phyloP scores from a whole-genome alignment of 345 rosid species.

The Brassica nigra region DNA sequence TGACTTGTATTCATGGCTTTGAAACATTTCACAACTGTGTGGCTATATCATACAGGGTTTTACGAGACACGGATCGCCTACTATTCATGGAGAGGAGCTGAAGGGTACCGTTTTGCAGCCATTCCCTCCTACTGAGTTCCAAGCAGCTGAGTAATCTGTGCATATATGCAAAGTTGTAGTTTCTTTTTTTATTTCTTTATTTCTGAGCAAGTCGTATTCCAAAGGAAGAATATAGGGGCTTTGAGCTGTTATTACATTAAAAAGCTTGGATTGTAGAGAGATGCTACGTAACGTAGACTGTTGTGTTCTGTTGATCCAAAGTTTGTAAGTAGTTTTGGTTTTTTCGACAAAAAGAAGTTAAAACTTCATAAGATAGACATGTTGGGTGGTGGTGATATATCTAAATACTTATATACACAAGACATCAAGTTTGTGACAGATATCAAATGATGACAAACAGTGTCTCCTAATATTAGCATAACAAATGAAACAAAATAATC shows the following conservation, averaged over 20 bases:
- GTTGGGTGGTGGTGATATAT: background rate
- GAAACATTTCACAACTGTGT: slow-evolving; percentile 14
- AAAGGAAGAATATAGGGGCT: background rate
- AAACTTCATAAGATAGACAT: background rate
- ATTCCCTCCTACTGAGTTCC: slow-evolving; percentile 70
- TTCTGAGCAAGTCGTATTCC: background rate
- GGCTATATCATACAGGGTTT: slow-evolving; percentile 55
- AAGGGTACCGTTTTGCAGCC: slow-evolving; percentile 75
- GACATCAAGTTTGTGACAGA: no score
- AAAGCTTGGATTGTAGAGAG: background rate
- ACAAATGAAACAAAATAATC: no score
- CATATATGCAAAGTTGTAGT: slow-evolving; percentile 8
- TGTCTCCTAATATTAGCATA: no score
- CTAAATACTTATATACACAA: no score
- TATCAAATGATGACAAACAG: no score
- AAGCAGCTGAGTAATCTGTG: slow-evolving; percentile 16
- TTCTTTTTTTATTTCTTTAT: background rate
- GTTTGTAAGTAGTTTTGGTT: background rate
- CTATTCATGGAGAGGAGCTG: slow-evolving; percentile 86
- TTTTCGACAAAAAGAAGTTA: background rate
- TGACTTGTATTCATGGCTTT: background rate
- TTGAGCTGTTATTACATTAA: slow-evolving; percentile 16
- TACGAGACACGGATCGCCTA: slow-evolving; percentile 89
- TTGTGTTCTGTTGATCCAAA: background rate
- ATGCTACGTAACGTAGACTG: background rate